phyloP scores from a whole-genome alignment of 306 rosid genomes.

The Lathyrus aphaca region DNA sequence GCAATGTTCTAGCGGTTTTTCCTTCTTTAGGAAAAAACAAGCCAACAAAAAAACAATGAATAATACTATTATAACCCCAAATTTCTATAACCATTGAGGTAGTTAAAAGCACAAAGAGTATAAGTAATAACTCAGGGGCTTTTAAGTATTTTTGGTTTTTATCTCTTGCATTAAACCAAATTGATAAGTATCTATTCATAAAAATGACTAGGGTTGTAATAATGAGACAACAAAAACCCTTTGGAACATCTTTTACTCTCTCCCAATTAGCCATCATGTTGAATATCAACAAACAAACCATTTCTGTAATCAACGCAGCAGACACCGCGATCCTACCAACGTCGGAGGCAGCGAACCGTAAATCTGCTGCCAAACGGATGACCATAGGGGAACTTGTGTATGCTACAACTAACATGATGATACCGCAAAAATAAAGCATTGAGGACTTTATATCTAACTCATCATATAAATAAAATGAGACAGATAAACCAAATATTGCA shows the following conservation, averaged over 20 bases:
- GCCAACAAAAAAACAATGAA: conserved; percentile 66
- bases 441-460: conserved; percentile 34
- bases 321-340: conserved; percentile 67
- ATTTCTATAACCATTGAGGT: conserved; percentile 69
- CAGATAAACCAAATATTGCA: conserved; percentile 51
- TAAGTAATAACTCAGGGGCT: conserved; percentile 64
- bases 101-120: conserved; percentile 57
- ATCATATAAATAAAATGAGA: conserved; percentile 59
- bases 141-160: conserved; percentile 70
- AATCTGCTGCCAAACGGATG: conserved; percentile 72
- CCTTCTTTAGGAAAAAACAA: conserved; percentile 79
- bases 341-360: conserved; percentile 65
- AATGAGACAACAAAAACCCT: conserved; percentile 32
- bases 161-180: conserved; percentile 67
- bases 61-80: conserved; percentile 58
- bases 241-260: neutral
- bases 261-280: conserved; percentile 47
- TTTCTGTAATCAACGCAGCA: conserved; percentile 62
- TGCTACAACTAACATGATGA: conserved; percentile 55
- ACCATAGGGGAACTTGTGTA: conserved; percentile 92
- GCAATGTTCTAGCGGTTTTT: conserved; percentile 75
- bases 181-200: conserved; percentile 53
- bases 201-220: conserved; percentile 14
- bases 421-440: conserved; percentile 33
- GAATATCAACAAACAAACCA: conserved; percentile 63